phyloP scores from a whole-genome alignment of 2,329 filamentous ascomycete genomes.

The Aspergillus uvarum region DNA sequence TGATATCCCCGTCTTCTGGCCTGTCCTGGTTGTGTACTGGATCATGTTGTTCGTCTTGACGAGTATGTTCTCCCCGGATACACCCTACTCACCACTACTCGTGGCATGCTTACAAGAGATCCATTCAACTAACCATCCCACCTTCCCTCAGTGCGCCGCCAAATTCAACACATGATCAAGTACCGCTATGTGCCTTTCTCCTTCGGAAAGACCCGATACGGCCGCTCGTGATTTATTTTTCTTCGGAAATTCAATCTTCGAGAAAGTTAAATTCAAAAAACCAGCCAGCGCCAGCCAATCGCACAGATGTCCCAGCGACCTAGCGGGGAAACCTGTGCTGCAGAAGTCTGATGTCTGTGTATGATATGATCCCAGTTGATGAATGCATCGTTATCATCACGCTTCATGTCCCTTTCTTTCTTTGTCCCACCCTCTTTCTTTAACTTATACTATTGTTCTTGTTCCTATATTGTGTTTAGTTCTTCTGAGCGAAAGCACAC shows the following conservation, averaged over 20 bases:
- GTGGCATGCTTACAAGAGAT: background rate
- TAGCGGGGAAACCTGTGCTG: background rate
- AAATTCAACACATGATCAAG: slow-evolving; percentile 99
- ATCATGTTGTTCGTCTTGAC: slow-evolving; percentile 93
- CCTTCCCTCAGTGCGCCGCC: slow-evolving; percentile 78
- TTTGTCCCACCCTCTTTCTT: background rate
- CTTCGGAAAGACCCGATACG: slow-evolving; percentile 82
- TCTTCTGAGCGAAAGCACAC: background rate
- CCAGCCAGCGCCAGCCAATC: background rate
- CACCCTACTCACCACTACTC: background rate
- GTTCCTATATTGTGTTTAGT: background rate
- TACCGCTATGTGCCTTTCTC: slow-evolving; percentile 97
- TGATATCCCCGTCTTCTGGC: slow-evolving; percentile 98
- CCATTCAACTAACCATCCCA: slow-evolving; percentile 13
- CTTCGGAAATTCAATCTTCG: background rate
- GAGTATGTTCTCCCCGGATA: slow-evolving; percentile 61
- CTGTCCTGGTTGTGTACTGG: slow-evolving; percentile 97
- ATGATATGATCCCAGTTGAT: background rate
- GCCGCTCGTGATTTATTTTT: slow-evolving; percentile 33
- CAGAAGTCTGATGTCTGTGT: background rate
- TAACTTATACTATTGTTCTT: background rate
- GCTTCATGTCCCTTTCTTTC: background rate
- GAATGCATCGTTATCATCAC: background rate
- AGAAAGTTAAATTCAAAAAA: background rate
- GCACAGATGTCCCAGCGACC: background rate